Base-by-base conservation (phyloP, 768 basidiomycete species). In the Grammothele lineata region DNA sequence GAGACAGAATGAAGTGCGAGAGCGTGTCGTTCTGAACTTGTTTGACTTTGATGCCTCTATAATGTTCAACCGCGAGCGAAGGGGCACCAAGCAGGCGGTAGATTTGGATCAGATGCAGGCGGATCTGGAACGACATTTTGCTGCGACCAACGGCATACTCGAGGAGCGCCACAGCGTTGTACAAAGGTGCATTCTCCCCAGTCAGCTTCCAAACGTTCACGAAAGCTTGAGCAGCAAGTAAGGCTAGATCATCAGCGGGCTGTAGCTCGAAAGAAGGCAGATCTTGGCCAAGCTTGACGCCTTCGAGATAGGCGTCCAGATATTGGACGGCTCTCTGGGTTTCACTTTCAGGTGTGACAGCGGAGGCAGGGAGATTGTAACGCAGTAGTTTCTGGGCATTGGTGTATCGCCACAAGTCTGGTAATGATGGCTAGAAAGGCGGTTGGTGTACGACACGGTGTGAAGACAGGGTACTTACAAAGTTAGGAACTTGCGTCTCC, bases 1-100 rank as follows among this genome's bases (percentile, higher is more conserved):
- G 78, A 17, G 87, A 80, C 34, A 92, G 75, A 42, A 92, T 66
- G 45, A 90, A 77, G 61, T 95, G 89, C 1, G 89, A 90, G 7
- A 96, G 71, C 1, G 93, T 95, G 58, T 96, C 93, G 47, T 85
- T 78, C 62, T 95, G 92, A 19, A 94, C 77, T 57, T 90, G 86
- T 62, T 92, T 92, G 51, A 89, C 71, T 50, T 83, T 80, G 70
- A 94, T 73, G 19, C 71, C 68, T 23, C 81, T 80, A 61, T 91
- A 94, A 58, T 93, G 90, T 44, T 89, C 83, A 52, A 92, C 54
- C 3, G 88, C 83, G 34, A 80, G 65, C 4, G 80, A 76, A 0
- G 90, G 74, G 14, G 87, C 85, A 47, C 87, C 91, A 32, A 95
- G 71, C 34, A 93, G 65, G 12, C 89, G 86, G 62, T 92, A 92